Conservation (phyloP, 495 filamentous ascomycete species). For the Annulohypoxylon stygium region DNA sequence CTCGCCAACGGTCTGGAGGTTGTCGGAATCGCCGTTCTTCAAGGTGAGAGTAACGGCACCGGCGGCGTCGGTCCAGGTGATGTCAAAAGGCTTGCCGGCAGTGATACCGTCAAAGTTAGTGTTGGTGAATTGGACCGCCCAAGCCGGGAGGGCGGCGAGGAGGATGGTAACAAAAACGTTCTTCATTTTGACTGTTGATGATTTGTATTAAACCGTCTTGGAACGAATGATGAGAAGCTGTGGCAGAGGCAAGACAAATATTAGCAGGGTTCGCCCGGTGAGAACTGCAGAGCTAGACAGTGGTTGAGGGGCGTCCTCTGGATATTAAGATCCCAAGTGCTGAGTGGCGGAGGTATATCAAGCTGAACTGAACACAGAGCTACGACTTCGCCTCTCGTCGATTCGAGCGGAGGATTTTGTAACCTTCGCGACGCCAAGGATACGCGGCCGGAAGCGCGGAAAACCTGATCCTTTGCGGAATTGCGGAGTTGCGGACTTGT, state of each 20-base stretch:
- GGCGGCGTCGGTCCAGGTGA: constrained; percentile 56
- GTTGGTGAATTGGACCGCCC: constrained; percentile 60
- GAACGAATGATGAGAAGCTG: constrained; percentile 46
- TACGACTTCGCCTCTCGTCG: constrained; percentile 12
- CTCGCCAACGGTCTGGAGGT: constrained; percentile 54
- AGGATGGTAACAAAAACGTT: constrained; percentile 51
- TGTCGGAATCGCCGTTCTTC: constrained; percentile 49
- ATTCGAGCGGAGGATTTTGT: not conserved
- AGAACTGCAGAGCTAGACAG: constrained; percentile 7
- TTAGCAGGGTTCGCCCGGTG: constrained; percentile 19
- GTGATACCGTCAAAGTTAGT: constrained; percentile 51
- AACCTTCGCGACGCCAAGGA: constrained; percentile 23
- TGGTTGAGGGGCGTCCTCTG: constrained; percentile 5
- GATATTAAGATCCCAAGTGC: constrained; percentile 4
- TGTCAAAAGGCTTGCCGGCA: constrained; percentile 57
- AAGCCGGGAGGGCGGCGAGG: constrained; percentile 55
- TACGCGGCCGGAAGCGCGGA: constrained; percentile 2
- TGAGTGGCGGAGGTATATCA: not conserved
- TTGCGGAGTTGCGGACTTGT: not conserved
- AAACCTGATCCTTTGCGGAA: constrained; percentile 7
- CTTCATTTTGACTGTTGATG: constrained; percentile 59
- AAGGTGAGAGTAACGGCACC: constrained; percentile 58
- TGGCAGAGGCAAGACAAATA: not conserved
- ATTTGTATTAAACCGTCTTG: constrained; percentile 33
- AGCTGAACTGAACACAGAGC: not conserved